Evolutionary conservation across 352 stramenopile genomes (phyloP).

Genomic region (Phytophthora aleatoria): DNA sequence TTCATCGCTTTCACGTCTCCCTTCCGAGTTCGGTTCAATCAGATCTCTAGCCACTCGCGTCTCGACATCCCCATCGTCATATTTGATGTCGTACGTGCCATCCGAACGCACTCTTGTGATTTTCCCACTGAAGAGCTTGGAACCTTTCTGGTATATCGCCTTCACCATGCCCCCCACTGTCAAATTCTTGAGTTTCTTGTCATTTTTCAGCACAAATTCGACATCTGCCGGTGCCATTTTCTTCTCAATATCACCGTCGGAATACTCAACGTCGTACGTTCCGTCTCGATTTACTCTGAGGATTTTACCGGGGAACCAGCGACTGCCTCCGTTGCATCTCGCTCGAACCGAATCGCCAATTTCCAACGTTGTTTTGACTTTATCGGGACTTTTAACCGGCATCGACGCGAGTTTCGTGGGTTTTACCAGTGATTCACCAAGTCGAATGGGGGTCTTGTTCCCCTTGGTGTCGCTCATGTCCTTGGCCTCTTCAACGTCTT

Average conservation of each 20-base stretch:
- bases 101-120: constrained; percentile 50
- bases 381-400: constrained; percentile 13
- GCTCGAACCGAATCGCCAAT: constrained; percentile 35
- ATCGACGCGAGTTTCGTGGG: constrained; percentile 28
- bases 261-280: constrained; percentile 66
- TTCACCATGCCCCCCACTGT: constrained; percentile 41
- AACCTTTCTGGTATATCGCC: constrained; percentile 46
- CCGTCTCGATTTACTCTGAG: constrained; percentile 55
- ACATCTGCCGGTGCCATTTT: constrained; percentile 33
- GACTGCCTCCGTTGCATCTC: constrained; percentile 72
- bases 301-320: constrained; percentile 72
- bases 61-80: constrained; percentile 64
- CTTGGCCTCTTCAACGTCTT: constrained; percentile 56
- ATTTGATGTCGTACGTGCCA: constrained; percentile 73
- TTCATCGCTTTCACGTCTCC: constrained; percentile 5
- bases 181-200: constrained; percentile 22
- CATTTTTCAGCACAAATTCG: constrained; percentile 11
- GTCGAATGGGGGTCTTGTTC: constrained; percentile 55
- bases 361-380: constrained; percentile 14
- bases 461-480: constrained; percentile 44
- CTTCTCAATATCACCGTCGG: constrained; percentile 55
- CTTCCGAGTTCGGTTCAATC: constrained; percentile 21
- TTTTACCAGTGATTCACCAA: constrained; percentile 24
- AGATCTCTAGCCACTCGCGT: constrained; percentile 27
- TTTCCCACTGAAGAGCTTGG: constrained; percentile 47